Conservation (phyloP, 2,329 filamentous ascomycete species). For the Aschersonia sp. region DNA sequence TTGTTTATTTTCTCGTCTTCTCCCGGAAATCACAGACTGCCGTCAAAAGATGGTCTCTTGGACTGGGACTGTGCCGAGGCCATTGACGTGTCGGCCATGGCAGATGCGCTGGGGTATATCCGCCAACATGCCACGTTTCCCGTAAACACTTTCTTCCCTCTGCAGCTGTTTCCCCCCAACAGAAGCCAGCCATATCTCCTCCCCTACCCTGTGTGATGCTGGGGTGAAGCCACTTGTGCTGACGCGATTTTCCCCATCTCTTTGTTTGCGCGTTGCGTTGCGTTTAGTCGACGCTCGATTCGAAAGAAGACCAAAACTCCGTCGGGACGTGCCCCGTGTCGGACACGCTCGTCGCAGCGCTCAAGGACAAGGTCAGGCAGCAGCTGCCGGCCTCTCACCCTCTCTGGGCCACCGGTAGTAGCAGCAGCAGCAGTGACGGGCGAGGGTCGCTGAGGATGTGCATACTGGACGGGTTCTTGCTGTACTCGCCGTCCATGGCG, state of each 20-base stretch:
- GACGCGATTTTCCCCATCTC: no score
- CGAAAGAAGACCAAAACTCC: conserved; percentile 45
- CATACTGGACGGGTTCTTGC: conserved; percentile 77
- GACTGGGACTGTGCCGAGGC: conserved; percentile 89
- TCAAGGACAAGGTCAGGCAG: conserved; percentile 30
- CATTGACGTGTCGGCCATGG: conserved; percentile 56
- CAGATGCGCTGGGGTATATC: conserved; percentile 54
- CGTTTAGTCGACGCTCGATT: conserved; percentile 15
- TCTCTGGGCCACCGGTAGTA: conserved; percentile 6
- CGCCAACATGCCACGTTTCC: conserved; percentile 50
- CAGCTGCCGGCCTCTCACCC: conserved; percentile 30
- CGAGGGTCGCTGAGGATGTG: conserved; percentile 34
- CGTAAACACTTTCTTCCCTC: conserved; percentile 18
- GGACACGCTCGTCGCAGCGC: conserved; percentile 26
- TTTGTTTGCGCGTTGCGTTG: background rate
- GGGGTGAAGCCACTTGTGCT: no score
- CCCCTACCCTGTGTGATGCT: no score
- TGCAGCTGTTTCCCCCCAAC: background rate
- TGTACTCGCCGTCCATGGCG: conserved; percentile 48
- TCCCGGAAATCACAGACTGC: conserved; percentile 26
- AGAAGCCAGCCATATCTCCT: background rate
- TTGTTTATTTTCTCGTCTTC: background rate
- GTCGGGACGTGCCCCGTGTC: conserved; percentile 40
- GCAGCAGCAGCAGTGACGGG: background rate
- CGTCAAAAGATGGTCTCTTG: conserved; percentile 43